phyloP scores from a whole-genome alignment of 257 asterid genomes.

The Lavandula angustifolia region DNA sequence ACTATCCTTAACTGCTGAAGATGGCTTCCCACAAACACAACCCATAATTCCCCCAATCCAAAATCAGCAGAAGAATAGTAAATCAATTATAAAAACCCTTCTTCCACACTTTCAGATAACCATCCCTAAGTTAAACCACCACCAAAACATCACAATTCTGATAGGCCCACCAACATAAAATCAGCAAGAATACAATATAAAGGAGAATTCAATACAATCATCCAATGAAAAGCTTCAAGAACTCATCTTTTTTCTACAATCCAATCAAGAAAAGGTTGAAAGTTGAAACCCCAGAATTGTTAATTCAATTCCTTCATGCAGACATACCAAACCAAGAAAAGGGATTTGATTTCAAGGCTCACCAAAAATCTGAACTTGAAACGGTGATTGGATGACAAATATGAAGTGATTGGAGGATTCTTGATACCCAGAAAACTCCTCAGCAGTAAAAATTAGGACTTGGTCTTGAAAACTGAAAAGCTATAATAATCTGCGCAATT shows the following conservation, averaged over 20 bases:
- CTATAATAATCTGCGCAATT: conserved; percentile 32
- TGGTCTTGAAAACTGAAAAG: conserved; percentile 42
- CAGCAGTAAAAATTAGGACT: conserved; percentile 33
- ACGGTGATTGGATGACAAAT: conserved; percentile 25
- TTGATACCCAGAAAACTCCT: conserved; percentile 27
- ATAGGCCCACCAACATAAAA: conserved; percentile 29
- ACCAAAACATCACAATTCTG: conserved; percentile 26
- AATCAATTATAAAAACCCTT: background rate
- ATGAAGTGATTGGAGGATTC: conserved; percentile 14
- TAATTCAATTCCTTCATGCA: conserved; percentile 34
- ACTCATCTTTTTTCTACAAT: conserved; percentile 25
- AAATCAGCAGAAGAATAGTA: conserved; percentile 27
- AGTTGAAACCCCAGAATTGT: conserved; percentile 11
- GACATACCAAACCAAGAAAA: conserved; percentile 25
- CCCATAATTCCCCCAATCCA: conserved; percentile 60
- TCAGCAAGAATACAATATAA: background rate
- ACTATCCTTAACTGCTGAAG: conserved; percentile 50
- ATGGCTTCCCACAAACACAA: conserved; percentile 74
- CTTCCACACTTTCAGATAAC: conserved; percentile 36
- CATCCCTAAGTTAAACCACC: conserved; percentile 27
- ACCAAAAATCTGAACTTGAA: conserved; percentile 20
- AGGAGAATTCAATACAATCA: conserved; percentile 30
- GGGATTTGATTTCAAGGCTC: background rate
- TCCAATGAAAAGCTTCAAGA: conserved; percentile 32
- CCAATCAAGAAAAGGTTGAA: conserved; percentile 20